Conservation (phyloP, 1,139 yeast genomes). For the Pichia sp. region DNA sequence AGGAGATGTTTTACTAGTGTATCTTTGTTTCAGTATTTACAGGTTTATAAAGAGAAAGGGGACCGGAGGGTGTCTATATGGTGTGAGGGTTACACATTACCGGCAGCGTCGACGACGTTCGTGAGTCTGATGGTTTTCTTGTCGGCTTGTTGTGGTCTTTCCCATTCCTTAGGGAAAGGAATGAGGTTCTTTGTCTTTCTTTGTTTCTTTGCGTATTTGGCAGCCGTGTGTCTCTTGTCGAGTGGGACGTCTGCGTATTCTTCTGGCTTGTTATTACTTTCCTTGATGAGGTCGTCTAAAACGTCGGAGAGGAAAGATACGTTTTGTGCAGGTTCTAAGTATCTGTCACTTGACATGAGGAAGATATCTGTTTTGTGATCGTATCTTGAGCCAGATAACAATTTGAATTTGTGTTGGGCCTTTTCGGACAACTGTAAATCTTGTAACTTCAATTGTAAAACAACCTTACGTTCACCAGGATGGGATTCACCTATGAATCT, state of each 20-base stretch:
- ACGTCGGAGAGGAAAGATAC: conserved; percentile 69
- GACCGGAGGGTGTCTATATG: not conserved
- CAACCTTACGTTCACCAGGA: conserved; percentile 71
- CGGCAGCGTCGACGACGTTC: conserved; percentile 6
- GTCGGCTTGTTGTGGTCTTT: conserved; percentile 70
- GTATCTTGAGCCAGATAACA: conserved; percentile 78
- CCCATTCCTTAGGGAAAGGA: conserved; percentile 82
- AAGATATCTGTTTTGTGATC: conserved; percentile 58
- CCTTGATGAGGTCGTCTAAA: conserved; percentile 57
- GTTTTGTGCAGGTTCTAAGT: conserved; percentile 81
- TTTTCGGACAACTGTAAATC: conserved; percentile 52
- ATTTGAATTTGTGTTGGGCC: conserved; percentile 71
- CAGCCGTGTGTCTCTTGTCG: conserved; percentile 65
- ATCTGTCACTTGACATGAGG: conserved; percentile 61
- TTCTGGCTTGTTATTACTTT: conserved; percentile 58
- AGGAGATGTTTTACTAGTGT: too few relatives aligned
- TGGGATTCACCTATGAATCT: conserved; percentile 68
- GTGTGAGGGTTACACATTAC: not conserved
- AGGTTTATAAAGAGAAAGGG: not conserved
- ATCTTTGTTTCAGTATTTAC: too few relatives aligned
- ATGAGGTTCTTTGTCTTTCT: conserved; percentile 34
- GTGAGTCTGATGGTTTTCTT: conserved; percentile 29
- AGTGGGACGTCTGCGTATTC: conserved; percentile 82
- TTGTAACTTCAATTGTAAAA: conserved; percentile 50
- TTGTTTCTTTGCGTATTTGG: conserved; percentile 44